phyloP scores from a whole-genome alignment of 805 yeast genomes.

The Candida oleophila region DNA sequence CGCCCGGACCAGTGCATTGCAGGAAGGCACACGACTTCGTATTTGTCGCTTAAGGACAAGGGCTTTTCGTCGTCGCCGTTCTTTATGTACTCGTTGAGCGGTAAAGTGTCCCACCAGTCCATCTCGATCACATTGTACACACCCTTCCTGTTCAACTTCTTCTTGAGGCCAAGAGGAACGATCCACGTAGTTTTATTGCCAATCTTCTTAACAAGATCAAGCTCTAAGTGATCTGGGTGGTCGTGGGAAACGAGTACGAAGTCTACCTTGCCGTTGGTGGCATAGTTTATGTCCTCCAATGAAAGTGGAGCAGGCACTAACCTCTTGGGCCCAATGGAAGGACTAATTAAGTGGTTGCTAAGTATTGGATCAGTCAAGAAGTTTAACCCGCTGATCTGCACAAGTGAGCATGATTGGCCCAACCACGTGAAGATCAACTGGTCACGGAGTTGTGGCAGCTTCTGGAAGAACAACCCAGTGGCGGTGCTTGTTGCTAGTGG shows the following conservation, averaged over 20 bases:
- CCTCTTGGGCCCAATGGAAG: slow-evolving; percentile 77
- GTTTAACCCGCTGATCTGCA: slow-evolving; percentile 70
- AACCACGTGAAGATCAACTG: slow-evolving; percentile 81
- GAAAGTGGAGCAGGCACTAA: slow-evolving; percentile 75
- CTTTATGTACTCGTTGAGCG: slow-evolving; percentile 41
- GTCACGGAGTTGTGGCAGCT: slow-evolving; percentile 33
- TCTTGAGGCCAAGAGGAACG: slow-evolving; percentile 78
- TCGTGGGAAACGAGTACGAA: slow-evolving; percentile 84
- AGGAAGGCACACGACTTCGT: slow-evolving; percentile 85
- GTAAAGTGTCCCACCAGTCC: slow-evolving; percentile 83
- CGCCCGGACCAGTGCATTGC: slow-evolving; percentile 98
- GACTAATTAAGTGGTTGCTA: slow-evolving; percentile 58
- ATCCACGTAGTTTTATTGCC: slow-evolving; percentile 74
- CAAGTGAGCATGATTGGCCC: slow-evolving; percentile 84
- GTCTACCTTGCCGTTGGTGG: slow-evolving; percentile 58
- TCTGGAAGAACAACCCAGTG: slow-evolving; percentile 6
- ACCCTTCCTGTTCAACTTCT: slow-evolving; percentile 57
- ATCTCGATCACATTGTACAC: slow-evolving; percentile 66
- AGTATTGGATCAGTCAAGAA: slow-evolving; percentile 87
- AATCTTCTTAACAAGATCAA: slow-evolving; percentile 47
- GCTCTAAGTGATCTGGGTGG: slow-evolving; percentile 93
- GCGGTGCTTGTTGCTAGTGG: slow-evolving; percentile 2
- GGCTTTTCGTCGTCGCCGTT: slow-evolving; percentile 18
- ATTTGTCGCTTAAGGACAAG: slow-evolving; percentile 40
- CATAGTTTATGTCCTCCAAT: slow-evolving; percentile 49